Evolutionary conservation across 2,329 filamentous ascomycete species (phyloP).

Genomic region (Fusarium hainanense): DNA sequence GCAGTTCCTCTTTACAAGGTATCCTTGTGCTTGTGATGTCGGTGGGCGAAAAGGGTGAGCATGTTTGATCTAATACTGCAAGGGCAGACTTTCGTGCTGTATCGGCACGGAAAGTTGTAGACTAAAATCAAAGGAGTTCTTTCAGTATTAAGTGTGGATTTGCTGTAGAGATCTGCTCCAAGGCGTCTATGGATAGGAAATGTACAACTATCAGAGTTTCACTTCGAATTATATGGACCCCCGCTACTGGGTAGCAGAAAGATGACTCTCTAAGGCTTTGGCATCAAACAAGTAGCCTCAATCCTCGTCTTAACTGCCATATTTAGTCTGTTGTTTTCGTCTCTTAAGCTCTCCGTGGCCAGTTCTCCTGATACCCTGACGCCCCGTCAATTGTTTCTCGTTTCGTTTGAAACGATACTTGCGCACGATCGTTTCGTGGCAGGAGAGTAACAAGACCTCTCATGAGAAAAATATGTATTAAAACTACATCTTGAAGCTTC

Average conservation of each 20-base stretch:
- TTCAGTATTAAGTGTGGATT: constrained; percentile 11
- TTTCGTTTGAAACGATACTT: neutral
- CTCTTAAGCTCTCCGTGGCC: neutral
- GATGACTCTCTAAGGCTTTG: neutral
- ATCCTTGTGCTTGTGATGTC: neutral
- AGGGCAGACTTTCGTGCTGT: neutral
- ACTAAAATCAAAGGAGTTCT: constrained; percentile 13
- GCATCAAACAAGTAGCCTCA: neutral
- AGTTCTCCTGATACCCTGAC: neutral
- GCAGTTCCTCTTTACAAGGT: neutral
- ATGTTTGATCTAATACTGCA: constrained; percentile 1
- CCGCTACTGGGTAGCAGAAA: neutral
- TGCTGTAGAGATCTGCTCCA: constrained; percentile 20
- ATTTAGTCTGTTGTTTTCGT: neutral
- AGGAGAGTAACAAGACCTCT: neutral
- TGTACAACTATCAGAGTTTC: constrained; percentile 25
- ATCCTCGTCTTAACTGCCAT: neutral
- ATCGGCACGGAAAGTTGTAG: constrained; percentile 19
- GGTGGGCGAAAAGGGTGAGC: neutral
- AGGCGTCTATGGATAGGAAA: constrained; percentile 12
- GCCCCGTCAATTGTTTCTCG: neutral
- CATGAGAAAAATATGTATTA: neutral
- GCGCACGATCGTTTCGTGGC: neutral
- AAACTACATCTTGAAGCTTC: neutral
- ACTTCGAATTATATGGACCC: neutral